phyloP scores from a whole-genome alignment of 768 basidiomycete species.

The Pleurotus citrinopileatus region DNA sequence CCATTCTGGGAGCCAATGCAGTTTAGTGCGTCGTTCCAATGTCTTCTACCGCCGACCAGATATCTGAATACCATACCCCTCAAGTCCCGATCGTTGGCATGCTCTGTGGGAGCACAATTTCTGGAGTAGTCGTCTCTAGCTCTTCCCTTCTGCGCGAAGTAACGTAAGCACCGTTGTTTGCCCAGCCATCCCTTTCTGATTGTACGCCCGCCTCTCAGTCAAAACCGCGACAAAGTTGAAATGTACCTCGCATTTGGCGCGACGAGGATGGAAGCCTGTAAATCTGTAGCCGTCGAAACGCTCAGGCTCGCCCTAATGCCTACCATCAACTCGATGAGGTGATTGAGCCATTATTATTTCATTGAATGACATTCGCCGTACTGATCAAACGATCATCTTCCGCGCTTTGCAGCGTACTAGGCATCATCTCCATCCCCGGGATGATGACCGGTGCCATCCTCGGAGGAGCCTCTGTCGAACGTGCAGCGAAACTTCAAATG shows the following conservation, averaged over 20 bases:
- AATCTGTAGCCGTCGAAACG: constrained; percentile 74
- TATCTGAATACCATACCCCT: background rate
- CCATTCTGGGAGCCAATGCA: constrained; percentile 87
- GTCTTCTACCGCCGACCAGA: background rate
- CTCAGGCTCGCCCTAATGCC: constrained; percentile 77
- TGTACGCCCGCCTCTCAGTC: too few relatives aligned
- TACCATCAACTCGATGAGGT: constrained; percentile 87
- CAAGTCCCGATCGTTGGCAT: constrained; percentile 82
- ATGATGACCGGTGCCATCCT: constrained; percentile 95
- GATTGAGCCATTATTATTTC: background rate
- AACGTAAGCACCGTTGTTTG: constrained; percentile 38
- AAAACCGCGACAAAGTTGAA: constrained; percentile 84
- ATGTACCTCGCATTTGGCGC: constrained; percentile 86
- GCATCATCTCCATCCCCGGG: constrained; percentile 76
- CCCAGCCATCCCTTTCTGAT: background rate
- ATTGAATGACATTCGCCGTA: background rate
- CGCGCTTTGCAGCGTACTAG: constrained; percentile 53
- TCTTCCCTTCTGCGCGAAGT: constrained; percentile 75
- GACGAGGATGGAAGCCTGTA: constrained; percentile 78
- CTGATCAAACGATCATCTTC: too few relatives aligned
- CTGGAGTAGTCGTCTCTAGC: constrained; percentile 68
- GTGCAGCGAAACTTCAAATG: constrained; percentile 87
- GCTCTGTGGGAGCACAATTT: constrained; percentile 80
- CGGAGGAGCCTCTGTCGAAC: constrained; percentile 80
- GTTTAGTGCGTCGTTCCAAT: constrained; percentile 52